A percentile compares a stretch with the other conserved stretches of the same genome.
Evolutionary conservation across 208 protist species (phyloP).

Genomic region (Leishmania major): DNA sequence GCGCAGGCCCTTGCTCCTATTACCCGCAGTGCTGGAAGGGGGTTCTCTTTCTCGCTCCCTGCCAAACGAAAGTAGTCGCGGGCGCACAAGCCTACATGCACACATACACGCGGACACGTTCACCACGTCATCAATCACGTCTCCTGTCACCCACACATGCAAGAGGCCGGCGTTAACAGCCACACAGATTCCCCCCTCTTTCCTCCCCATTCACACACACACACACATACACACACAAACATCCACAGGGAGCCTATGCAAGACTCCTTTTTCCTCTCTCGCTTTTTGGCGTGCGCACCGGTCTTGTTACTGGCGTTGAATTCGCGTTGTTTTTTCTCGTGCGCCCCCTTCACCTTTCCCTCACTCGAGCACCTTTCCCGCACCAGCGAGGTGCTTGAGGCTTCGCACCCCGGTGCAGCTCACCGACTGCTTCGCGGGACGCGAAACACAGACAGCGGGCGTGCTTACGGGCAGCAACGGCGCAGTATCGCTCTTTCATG

Average conservation of each 20-base stretch:
- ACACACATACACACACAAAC: background rate
- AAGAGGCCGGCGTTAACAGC: background rate
- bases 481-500: background rate
- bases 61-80: background rate
- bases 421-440: background rate
- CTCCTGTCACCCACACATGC: background rate
- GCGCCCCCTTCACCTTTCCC: no score
- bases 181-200: background rate
- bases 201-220: background rate
- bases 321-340: background rate
- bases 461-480: background rate
- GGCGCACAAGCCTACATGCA: background rate
- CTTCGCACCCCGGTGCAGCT: background rate
- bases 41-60: background rate
- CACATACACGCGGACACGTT: background rate
- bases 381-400: background rate
- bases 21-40: background rate
- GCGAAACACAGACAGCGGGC: background rate
- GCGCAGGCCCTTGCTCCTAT: background rate
- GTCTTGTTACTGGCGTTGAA: background rate
- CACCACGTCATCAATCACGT: background rate
- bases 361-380: background rate
- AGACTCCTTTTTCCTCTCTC: background rate
- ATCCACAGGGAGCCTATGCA: background rate
- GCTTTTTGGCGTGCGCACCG: background rate